A percentile compares a stretch with the other conserved stretches of the same genome.
Evolutionary conservation across 78 protist genomes (phyloP).

Genomic region (slime mould (Dictyostelium discoideum)): DNA sequence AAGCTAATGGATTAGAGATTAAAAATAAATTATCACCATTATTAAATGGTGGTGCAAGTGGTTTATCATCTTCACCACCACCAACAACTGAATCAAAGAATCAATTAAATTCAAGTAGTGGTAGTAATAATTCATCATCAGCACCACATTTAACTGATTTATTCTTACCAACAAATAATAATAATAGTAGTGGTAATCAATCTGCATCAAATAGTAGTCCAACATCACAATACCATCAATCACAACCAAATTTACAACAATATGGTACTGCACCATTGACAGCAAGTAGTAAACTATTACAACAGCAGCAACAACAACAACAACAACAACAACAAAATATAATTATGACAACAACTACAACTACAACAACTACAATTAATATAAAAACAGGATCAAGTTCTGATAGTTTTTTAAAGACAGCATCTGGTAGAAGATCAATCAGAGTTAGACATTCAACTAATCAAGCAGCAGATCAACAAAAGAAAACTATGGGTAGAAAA

Average conservation of each 20-base stretch:
- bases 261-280: neutral
- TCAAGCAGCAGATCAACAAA: conserved; percentile 7
- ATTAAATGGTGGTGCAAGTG: neutral
- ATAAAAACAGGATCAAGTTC: conserved; percentile 9
- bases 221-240: neutral
- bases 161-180: neutral
- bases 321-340: conserved; percentile 18
- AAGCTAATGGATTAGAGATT: neutral
- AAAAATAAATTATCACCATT: neutral
- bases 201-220: neutral
- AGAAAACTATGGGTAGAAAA: conserved; percentile 29
- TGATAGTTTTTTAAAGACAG: conserved; percentile 23
- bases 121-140: neutral
- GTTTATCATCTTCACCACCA: neutral
- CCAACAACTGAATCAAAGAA: neutral
- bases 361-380: conserved; percentile 8
- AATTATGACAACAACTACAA: conserved; percentile 2
- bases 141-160: neutral
- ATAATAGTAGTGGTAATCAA: too few relatives aligned
- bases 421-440: conserved; percentile 64
- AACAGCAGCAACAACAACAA: neutral
- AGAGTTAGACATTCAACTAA: conserved; percentile 13
- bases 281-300: neutral
- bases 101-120: neutral
- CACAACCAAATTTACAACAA: neutral